Evolutionary conservation across 495 filamentous ascomycete species (phyloP).

Genomic region (Hypomontagnella monticulosa): DNA sequence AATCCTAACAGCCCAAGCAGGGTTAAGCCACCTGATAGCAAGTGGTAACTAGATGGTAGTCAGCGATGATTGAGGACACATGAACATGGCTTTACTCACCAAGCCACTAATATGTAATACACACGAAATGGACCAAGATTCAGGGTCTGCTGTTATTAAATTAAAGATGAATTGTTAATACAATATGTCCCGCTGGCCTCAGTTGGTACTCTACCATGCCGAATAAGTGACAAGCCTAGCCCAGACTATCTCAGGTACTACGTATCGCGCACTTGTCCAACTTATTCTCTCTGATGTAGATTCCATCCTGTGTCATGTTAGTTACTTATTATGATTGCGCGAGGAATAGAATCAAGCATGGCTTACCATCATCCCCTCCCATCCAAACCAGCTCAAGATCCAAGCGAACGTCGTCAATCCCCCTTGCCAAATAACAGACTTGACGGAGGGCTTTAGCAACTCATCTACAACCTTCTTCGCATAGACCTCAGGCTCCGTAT

Average conservation of each 20-base stretch:
- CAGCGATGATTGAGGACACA: constrained; percentile 6
- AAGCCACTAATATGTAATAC: constrained; percentile 32
- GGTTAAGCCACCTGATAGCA: too few species aligned
- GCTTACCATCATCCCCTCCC: constrained; percentile 45
- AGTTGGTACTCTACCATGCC: neutral
- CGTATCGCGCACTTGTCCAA: constrained; percentile 13
- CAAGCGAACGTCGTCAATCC: constrained; percentile 32
- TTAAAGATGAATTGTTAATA: too few species aligned
- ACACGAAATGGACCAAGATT: too few species aligned
- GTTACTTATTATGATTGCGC: neutral
- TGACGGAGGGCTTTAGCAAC: constrained; percentile 28
- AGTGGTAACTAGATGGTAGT: too few species aligned
- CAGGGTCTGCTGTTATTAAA: too few species aligned
- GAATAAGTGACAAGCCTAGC: neutral
- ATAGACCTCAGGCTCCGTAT: constrained; percentile 23
- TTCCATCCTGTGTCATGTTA: constrained; percentile 8
- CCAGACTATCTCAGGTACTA: neutral
- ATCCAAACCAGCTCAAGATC: constrained; percentile 43
- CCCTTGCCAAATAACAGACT: constrained; percentile 37
- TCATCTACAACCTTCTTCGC: constrained; percentile 32
- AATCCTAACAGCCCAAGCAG: too few species aligned
- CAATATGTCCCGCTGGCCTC: too few species aligned
- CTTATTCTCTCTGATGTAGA: constrained; percentile 25
- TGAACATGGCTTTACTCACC: constrained; percentile 40
- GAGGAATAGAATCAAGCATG: neutral